These are phyloP conservation scores for Acrocalymma vagum DNA, from an alignment of 2,329 filamentous ascomycete species.

Conservation along the genomic window DNA sequence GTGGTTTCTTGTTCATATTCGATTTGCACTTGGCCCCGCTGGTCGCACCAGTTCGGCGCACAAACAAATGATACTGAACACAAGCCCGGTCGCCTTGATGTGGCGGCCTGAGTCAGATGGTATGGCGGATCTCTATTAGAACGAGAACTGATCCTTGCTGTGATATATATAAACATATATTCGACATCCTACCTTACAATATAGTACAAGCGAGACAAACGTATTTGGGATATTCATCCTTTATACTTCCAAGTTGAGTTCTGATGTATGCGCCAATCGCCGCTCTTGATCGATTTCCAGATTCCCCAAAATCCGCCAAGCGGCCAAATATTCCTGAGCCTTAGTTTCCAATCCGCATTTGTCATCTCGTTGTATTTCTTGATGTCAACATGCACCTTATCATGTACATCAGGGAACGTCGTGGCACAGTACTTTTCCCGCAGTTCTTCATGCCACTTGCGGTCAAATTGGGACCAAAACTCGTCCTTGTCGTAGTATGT, in stretches of 20 bases:
- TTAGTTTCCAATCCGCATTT: slow-evolving; percentile 32
- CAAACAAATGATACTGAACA: too few relatives aligned
- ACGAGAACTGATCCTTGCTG: too few relatives aligned
- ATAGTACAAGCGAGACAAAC: too few relatives aligned
- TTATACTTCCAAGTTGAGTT: slow-evolving; percentile 44
- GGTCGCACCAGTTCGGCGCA: too few relatives aligned
- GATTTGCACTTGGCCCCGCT: too few relatives aligned
- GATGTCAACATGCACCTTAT: slow-evolving; percentile 67
- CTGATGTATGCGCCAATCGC: slow-evolving; percentile 45
- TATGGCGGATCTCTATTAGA: too few relatives aligned
- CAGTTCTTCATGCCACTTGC: slow-evolving; percentile 65
- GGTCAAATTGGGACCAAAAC: slow-evolving; percentile 73
- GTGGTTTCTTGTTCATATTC: too few relatives aligned
- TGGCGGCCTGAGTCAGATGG: too few relatives aligned
- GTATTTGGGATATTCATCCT: too few relatives aligned
- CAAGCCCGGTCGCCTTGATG: too few relatives aligned
- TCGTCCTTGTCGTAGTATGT: slow-evolving; percentile 73
- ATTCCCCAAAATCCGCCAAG: slow-evolving; percentile 49
- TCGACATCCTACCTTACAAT: too few relatives aligned
- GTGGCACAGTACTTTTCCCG: slow-evolving; percentile 66
- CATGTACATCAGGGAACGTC: slow-evolving; percentile 70
- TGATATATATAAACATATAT: too few relatives aligned
- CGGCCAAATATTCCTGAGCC: slow-evolving; percentile 43
- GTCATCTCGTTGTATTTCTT: slow-evolving; percentile 36
- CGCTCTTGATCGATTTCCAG: slow-evolving; percentile 47